These are phyloP conservation scores for Theobroma grandiflorum DNA, from an alignment of 441 rosid species.

Conservation along the genomic window DNA sequence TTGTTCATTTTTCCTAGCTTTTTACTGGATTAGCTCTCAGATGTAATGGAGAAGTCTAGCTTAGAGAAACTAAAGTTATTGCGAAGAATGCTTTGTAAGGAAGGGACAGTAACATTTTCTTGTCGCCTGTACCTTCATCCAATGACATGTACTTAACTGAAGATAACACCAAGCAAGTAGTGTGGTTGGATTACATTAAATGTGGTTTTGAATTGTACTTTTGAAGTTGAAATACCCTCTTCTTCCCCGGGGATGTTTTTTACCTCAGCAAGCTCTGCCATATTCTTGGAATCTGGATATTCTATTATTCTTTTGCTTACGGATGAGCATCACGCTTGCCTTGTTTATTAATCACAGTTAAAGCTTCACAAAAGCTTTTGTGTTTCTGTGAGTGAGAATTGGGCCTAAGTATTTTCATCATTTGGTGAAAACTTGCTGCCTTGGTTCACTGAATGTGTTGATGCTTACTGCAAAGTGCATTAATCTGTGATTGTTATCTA, in stretches of 20 bases:
- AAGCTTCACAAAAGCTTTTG: not conserved
- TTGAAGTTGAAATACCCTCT: slow-evolving; percentile 5
- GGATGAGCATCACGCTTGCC: not conserved
- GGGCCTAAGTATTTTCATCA: not conserved
- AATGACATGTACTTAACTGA: slow-evolving; percentile 22
- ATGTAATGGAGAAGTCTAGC: slow-evolving; percentile 30
- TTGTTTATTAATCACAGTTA: not conserved
- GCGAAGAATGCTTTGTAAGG: slow-evolving; percentile 22
- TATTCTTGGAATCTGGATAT: not conserved
- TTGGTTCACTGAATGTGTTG: not conserved
- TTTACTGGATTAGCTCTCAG: slow-evolving; percentile 32
- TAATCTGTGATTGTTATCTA: no score
- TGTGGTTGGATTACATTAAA: not conserved
- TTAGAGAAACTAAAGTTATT: slow-evolving; percentile 26
- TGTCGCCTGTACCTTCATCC: slow-evolving; percentile 17
- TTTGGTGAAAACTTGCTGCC: not conserved
- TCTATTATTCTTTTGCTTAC: not conserved
- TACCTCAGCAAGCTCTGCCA: not conserved
- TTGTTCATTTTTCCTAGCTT: slow-evolving; percentile 22
- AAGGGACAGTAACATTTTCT: slow-evolving; percentile 31
- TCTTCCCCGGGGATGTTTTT: not conserved
- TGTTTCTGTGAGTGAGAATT: not conserved
- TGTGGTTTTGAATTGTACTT: slow-evolving; percentile 6
- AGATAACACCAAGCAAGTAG: not conserved
- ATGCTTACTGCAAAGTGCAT: no score